Evolutionary conservation across 1,139 yeast genomes (phyloP), one percentile per base, ranked within the genome.

Genomic region (Arxiozyma slooffiae): DNA sequence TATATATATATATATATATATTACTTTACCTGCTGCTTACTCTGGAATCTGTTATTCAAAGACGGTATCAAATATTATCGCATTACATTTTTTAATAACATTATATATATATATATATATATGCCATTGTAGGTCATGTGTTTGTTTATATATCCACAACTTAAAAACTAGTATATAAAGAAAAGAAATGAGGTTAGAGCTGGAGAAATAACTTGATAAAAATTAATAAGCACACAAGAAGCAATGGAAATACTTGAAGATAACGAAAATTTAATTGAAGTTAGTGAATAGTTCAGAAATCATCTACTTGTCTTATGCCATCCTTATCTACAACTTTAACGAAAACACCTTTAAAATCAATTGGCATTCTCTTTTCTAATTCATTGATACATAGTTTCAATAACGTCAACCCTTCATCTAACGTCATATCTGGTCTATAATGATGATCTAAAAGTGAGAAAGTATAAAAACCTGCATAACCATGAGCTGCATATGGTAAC

Each of bases 401-500:
- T 61, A 92, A 76, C 49, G 81, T 75, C 56, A 92, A 66, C 1
- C 97, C 99, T 54, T 89, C 94, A 37, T 82, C 89, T 45, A 79
- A 70, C 11, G 79, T 73, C 82, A 90, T 79, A 59, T 82, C 94
- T 46, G 82, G 78, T 64, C 83, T 78, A 70, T 90, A 89, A 70
- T 90, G 96, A 60, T 85, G 89, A 71, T 92, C 99, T 60, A 94
- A 76, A 56, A 92, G 73, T 4, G 98, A 86, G 67, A 88, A 78
- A 44, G 95, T 82, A 69, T 92, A 92, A 69, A 89, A 94, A 2
- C 95, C 95, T 38, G 98, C 96, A 64, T 94, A 92, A 2, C 98
- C 98, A 64, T 89, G 96, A 2, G 96, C 96, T 14, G 95, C 97
- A 65, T 94, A 92, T 21, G 98, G 97, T 53, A 92, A 75, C 55